Evolutionary conservation across 331 rosid species (phyloP), one percentile per base, ranked within the genome.

Genomic region (Quercus phellos): DNA sequence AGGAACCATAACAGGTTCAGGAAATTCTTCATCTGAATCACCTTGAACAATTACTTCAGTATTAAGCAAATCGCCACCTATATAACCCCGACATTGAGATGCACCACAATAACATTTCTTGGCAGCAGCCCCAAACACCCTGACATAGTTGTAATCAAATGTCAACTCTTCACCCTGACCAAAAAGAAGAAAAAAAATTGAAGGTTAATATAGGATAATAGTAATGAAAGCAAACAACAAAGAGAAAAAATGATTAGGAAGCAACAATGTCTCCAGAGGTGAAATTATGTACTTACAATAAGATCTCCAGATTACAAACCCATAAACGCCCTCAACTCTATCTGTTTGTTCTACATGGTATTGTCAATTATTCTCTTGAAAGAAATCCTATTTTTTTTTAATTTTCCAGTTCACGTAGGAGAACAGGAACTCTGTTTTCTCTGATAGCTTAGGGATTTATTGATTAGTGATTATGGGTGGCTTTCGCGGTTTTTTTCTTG

Each of bases 101-200:
- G 99, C 85, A 67, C 94, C 88, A 80, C 99, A 95, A 75, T 93
- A 77, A 81, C 99, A 95, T 81, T 91, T 93, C 89, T 93, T 93
- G 68, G 99, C 99, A 83, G 99, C 99, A 70, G 99, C 99, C 75
- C 99, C 99, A 74, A 93, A 91, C 70, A 95, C 99, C 91, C 99
- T 95, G 63, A 93, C 99, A 78, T 90, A 95, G 88, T 95, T 95
- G 94, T 95, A 95, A 89, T 95, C 98, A 80, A 95, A 95, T 26
- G 99, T 95, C 92, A 95, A 92, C 86, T 95, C 99, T 89, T 95
- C 99, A 83, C 86, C 99, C 99, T 95, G 90, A 83, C 69, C 69
- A 84, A 72, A 71, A 70, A 51, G 46, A 71, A 38, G 46, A 38
- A 67, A 29, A 71, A 73, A 22, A 79, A 18, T n/a, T 56, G 76